phyloP scores from a whole-genome alignment of 2,329 filamentous ascomycete genomes.

The Fusarium praegraminearum region DNA sequence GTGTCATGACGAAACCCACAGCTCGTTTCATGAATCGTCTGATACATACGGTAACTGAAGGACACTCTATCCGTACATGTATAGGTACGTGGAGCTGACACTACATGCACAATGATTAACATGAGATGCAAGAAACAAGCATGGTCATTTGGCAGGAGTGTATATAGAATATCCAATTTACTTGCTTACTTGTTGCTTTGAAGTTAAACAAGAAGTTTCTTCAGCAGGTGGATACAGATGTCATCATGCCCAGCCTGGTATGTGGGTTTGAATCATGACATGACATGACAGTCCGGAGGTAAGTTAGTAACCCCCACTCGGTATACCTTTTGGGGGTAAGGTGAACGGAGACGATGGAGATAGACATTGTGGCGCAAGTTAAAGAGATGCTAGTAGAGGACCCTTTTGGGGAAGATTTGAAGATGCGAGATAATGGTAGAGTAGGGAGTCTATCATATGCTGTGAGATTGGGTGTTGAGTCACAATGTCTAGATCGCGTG shows the following conservation, averaged over 20 bases:
- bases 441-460: not conserved
- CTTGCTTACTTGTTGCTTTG: not conserved
- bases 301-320: constrained; percentile 13
- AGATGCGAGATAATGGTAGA: not conserved
- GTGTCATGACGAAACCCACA: not conserved
- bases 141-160: not conserved
- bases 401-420: constrained; percentile 3
- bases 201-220: constrained; percentile 5
- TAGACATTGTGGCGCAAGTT: constrained; percentile 28
- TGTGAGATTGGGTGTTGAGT: not conserved
- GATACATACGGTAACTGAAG: not conserved
- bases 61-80: not conserved
- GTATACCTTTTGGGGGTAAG: constrained; percentile 17
- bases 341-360: constrained; percentile 6
- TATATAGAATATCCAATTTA: not conserved
- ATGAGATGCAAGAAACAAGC: not conserved
- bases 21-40: not conserved
- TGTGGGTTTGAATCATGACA: constrained; percentile 24
- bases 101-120: not conserved
- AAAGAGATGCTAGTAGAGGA: constrained; percentile 1
- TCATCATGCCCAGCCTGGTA: constrained; percentile 6
- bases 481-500: constrained; percentile 7
- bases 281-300: constrained; percentile 13
- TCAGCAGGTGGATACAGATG: constrained; percentile 26
- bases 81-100: not conserved